Percentiles rank a stretch among this genome's conserved stretches.
Conservation (phyloP, 345 rosid species). For the Eucalyptus dawsonii region DNA sequence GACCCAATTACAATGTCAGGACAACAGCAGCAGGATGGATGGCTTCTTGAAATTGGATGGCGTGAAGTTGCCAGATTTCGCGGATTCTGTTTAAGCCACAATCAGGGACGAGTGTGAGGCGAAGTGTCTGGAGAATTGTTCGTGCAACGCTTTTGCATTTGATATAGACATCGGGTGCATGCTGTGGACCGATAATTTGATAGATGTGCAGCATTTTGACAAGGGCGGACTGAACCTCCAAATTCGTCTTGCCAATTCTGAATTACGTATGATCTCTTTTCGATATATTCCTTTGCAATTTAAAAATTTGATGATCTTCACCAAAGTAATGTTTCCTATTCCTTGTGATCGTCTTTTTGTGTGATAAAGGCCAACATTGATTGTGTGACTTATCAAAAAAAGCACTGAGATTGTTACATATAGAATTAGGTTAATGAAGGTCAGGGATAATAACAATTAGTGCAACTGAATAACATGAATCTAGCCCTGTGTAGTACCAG, state of each 20-base stretch:
- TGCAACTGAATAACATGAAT: background rate
- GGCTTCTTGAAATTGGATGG: slow-evolving; percentile 7
- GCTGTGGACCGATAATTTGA: slow-evolving; percentile 42
- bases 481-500: background rate
- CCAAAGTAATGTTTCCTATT: background rate
- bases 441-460: background rate
- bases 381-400: background rate
- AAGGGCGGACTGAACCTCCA: slow-evolving; percentile 16
- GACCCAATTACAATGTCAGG: slow-evolving; percentile 12
- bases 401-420: background rate
- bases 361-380: background rate
- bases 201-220: slow-evolving; percentile 40
- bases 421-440: background rate
- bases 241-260: slow-evolving; percentile 53
- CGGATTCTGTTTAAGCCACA: background rate
- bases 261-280: slow-evolving; percentile 28
- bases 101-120: slow-evolving; percentile 1
- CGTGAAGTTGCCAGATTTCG: slow-evolving; percentile 34
- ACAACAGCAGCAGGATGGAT: slow-evolving; percentile 1
- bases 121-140: slow-evolving; percentile 32
- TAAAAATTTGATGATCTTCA: background rate
- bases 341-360: background rate
- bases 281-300: background rate
- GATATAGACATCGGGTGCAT: slow-evolving; percentile 46
- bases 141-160: slow-evolving; percentile 48